Percentiles rank a stretch among this genome's conserved stretches.
Conservation (phyloP, 441 rosid genomes). For the Melastoma candidum region DNA sequence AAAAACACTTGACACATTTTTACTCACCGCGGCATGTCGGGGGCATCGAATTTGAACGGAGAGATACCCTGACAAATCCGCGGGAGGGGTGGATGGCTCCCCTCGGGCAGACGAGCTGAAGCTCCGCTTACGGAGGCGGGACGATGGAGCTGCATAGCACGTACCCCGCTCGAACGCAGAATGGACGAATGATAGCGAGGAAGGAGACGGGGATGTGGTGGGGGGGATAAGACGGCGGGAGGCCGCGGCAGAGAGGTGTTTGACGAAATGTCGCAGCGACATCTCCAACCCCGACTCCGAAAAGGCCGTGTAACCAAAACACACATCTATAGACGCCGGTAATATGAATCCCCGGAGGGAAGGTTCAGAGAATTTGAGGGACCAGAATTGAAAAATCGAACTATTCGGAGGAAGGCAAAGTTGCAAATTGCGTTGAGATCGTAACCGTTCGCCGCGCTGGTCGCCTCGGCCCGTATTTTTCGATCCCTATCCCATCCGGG, state of each 20-base stretch:
- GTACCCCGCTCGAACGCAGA: not conserved
- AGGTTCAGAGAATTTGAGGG: too few species aligned
- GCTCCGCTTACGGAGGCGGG: constrained; percentile 6
- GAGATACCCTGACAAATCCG: constrained; percentile 32
- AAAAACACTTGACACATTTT: not conserved
- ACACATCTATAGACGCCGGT: too few species aligned
- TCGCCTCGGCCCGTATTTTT: too few species aligned
- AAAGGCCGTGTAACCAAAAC: too few species aligned
- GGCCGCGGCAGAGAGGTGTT: constrained; percentile 28
- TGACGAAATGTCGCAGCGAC: constrained; percentile 53
- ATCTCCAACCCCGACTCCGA: constrained; percentile 5
- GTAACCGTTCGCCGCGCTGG: too few species aligned
- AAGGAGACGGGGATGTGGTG: constrained; percentile 14
- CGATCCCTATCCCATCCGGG: too few species aligned
- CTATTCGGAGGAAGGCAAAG: too few species aligned
- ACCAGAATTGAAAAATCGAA: too few species aligned
- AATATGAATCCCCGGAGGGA: too few species aligned
- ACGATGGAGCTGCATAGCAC: constrained; percentile 13
- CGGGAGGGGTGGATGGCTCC: constrained; percentile 12
- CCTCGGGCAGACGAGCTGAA: not conserved
- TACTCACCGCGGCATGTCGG: constrained; percentile 41
- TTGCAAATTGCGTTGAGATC: too few species aligned
- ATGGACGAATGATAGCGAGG: constrained; percentile 6
- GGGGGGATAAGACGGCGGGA: constrained; percentile 27
- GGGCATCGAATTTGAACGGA: constrained; percentile 68